Evolutionary conservation across 78 protist species (phyloP).

Genomic region (Tieghemostelium lacteum): DNA sequence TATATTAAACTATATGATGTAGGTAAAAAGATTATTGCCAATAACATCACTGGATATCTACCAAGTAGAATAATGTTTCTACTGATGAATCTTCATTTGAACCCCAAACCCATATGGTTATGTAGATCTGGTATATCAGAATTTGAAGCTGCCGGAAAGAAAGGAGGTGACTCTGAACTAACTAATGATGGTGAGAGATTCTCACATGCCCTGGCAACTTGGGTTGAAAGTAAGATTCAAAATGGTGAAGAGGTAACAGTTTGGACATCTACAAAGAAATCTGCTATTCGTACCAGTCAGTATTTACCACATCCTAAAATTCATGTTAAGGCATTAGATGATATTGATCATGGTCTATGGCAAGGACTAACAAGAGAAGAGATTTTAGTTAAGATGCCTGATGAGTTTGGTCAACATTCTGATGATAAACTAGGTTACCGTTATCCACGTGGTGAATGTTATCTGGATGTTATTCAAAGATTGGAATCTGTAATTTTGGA

Average conservation of each 20-base stretch:
- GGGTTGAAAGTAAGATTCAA: constrained; percentile 47
- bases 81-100: constrained; percentile 88
- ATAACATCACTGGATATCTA: constrained; percentile 78
- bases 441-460: constrained; percentile 96
- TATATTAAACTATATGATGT: constrained; percentile 66
- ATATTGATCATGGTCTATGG: constrained; percentile 96
- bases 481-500: constrained; percentile 94
- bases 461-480: constrained; percentile 89
- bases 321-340: constrained; percentile 86
- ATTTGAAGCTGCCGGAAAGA: constrained; percentile 48
- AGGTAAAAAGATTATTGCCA: constrained; percentile 72
- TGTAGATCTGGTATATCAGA: constrained; percentile 64
- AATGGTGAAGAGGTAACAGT: constrained; percentile 70
- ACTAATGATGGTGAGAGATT: constrained; percentile 82
- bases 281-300: constrained; percentile 80
- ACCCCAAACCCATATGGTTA: constrained; percentile 83
- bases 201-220: constrained; percentile 78
- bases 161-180: constrained; percentile 95
- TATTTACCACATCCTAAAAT: constrained; percentile 80
- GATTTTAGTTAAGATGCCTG: constrained; percentile 77
- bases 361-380: constrained; percentile 96
- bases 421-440: constrained; percentile 89
- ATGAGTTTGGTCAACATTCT: constrained; percentile 81
- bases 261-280: constrained; percentile 84
- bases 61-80: constrained; percentile 84